Evolutionary conservation across 495 filamentous ascomycete genomes (phyloP), one percentile per base, ranked within the genome.

Genomic region (Sphaerosporella brunnea): DNA sequence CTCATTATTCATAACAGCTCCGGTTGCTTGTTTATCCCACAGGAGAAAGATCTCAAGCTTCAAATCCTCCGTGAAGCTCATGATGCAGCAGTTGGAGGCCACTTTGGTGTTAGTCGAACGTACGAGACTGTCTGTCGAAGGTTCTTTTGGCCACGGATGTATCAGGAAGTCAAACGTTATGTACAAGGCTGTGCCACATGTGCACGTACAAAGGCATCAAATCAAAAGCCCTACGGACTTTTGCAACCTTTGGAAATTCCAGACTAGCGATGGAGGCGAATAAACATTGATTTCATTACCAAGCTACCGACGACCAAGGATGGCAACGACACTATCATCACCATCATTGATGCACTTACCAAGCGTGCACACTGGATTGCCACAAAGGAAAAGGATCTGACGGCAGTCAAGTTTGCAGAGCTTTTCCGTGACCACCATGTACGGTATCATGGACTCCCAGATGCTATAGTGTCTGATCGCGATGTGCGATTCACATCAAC

Each of bases 271-370:
- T 50, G 47, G 36, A n/a, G 20, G n/a, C 1, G 36, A 2, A 50
- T 50, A 13, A 30, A 30, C 3, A 50, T 50, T 2, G 47, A 50
- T 21, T 50, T 50, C 28, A 45, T 50, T 13, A 38, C 21, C 15
- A 48, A 48, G 24, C 35, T 48, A 9, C 45, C 30, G 24, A n/a
- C 41, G 1, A 19, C 18, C 1, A n/a, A 13, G 5, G 20, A 9
- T 7, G 1, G 45, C 1, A 48, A 48, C 36, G 45, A 48, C 16
- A 41, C 34, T 3, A 40, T 42, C 1, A 13, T 20, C 25, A 48
- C 35, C 8, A 45, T 50, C 23, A 32, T 44, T n/a, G 47, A 28
- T 32, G 20, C 13, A 1, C n/a, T 50, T 4, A 50, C 47, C 10
- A 50, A 50, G 24, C 19, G 23, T 9, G 16, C 26, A 0, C 20